A percentile compares a stretch with the other conserved stretches of the same genome.
phyloP scores from a whole-genome alignment of 208 protist species.

The Trypanosoma congolense region DNA sequence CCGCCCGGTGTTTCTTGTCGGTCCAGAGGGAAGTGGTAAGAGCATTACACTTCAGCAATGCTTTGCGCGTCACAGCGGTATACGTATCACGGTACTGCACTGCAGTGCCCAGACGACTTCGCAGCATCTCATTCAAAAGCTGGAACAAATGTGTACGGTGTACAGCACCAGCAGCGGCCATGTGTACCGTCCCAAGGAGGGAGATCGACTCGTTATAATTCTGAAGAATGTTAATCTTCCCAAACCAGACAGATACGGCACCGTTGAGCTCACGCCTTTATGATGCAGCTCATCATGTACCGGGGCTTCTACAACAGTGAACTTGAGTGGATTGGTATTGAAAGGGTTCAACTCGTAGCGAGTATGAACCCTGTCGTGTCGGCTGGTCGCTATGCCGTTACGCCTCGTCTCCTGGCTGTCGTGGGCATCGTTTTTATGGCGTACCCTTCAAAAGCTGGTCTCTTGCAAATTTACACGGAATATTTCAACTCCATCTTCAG shows the following conservation, averaged over 20 bases:
- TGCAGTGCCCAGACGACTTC: conserved; percentile 94
- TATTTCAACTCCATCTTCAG: conserved; percentile 84
- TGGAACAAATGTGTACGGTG: conserved; percentile 89
- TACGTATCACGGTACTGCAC: conserved; percentile 86
- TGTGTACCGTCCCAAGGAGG: conserved; percentile 91
- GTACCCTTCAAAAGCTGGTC: conserved; percentile 86
- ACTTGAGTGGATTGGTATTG: conserved; percentile 94
- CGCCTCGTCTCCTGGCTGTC: conserved; percentile 92
- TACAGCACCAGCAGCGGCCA: conserved; percentile 84
- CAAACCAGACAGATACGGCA: conserved; percentile 97
- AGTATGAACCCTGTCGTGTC: conserved; percentile 92
- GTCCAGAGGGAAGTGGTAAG: conserved; percentile 96
- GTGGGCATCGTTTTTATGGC: conserved; percentile 89
- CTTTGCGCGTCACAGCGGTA: conserved; percentile 42
- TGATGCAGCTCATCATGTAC: conserved; percentile 97
- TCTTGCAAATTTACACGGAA: conserved; percentile 89
- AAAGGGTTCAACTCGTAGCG: conserved; percentile 92
- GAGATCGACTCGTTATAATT: conserved; percentile 91
- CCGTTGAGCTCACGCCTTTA: conserved; percentile 94
- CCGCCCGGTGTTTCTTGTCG: conserved; percentile 94
- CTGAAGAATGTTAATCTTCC: conserved; percentile 97
- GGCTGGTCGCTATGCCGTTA: conserved; percentile 89
- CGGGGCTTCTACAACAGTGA: conserved; percentile 94
- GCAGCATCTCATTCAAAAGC: conserved; percentile 92
- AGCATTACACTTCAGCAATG: conserved; percentile 76